Conservation (phyloP, 2,329 filamentous ascomycete species). For the Pestalotiopsis fici region DNA sequence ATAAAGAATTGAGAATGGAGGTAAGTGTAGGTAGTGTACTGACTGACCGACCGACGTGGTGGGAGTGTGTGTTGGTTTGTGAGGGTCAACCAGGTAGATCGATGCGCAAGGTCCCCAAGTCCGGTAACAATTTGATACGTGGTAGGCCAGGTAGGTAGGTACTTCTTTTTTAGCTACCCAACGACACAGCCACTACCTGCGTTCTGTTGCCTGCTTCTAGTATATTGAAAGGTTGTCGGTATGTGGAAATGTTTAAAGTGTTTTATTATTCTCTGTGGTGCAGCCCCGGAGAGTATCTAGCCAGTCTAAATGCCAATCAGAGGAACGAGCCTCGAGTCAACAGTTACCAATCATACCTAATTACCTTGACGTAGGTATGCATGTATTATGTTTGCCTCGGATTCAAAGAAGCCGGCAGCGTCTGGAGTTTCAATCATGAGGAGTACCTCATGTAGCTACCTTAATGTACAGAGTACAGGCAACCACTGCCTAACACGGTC, state of each 20-base stretch:
- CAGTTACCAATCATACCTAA: neutral
- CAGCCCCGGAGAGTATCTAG: neutral
- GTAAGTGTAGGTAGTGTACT: neutral
- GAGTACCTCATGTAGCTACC: too few relatives aligned
- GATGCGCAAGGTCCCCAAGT: neutral
- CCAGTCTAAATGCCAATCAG: neutral
- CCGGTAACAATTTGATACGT: neutral
- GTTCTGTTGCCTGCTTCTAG: neutral
- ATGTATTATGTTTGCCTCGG: neutral
- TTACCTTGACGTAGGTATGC: too few relatives aligned
- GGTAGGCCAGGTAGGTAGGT: neutral
- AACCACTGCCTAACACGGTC: neutral
- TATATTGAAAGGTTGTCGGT: neutral
- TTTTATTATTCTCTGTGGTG: neutral
- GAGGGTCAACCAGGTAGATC: neutral
- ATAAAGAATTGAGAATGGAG: conserved; percentile 9
- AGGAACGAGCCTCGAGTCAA: neutral
- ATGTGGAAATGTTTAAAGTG: neutral
- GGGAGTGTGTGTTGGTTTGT: neutral
- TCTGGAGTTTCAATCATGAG: neutral
- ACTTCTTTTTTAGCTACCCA: neutral
- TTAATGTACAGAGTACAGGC: too few relatives aligned
- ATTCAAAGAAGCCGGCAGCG: neutral
- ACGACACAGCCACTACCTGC: neutral
- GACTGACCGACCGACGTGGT: neutral